Conservation (phyloP, 495 filamentous ascomycete species). For the Bacidia rubella region DNA sequence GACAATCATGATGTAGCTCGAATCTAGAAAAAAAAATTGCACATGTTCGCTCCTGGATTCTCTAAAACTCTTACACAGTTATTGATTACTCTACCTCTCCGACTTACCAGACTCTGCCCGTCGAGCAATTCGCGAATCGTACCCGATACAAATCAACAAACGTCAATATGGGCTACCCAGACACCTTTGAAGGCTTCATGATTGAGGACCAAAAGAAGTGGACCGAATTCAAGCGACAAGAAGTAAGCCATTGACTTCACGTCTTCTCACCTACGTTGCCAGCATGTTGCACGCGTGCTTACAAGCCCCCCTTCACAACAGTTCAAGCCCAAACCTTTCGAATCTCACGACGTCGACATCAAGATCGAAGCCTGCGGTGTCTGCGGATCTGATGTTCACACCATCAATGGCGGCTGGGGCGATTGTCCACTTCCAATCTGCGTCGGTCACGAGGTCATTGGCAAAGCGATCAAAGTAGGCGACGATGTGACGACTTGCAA, state of each 20-base stretch:
- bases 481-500: conserved; percentile 51
- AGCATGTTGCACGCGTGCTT: background rate
- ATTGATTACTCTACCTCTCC: too few species aligned
- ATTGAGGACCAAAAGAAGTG: conserved; percentile 46
- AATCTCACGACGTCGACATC: conserved; percentile 60
- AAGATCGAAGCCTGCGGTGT: conserved; percentile 64
- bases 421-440: conserved; percentile 52
- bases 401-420: conserved; percentile 66
- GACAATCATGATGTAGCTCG: too few species aligned
- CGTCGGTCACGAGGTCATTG: conserved; percentile 66
- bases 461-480: conserved; percentile 58
- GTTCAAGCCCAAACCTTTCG: conserved; percentile 70
- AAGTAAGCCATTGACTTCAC: conserved; percentile 40
- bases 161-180: conserved; percentile 58
- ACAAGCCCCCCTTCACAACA: conserved; percentile 18
- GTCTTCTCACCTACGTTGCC: background rate
- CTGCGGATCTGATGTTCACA: conserved; percentile 69
- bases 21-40: too few species aligned
- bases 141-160: too few species aligned
- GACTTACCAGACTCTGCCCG: too few species aligned
- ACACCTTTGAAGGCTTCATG: conserved; percentile 64
- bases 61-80: too few species aligned
- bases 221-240: conserved; percentile 49
- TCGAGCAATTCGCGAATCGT: too few species aligned
- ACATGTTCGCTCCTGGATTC: too few species aligned